Evolutionary conservation across 441 rosid species (phyloP), one percentile per base, ranked within the genome.

Genomic region (Euphorbia schlechtendalii): DNA sequence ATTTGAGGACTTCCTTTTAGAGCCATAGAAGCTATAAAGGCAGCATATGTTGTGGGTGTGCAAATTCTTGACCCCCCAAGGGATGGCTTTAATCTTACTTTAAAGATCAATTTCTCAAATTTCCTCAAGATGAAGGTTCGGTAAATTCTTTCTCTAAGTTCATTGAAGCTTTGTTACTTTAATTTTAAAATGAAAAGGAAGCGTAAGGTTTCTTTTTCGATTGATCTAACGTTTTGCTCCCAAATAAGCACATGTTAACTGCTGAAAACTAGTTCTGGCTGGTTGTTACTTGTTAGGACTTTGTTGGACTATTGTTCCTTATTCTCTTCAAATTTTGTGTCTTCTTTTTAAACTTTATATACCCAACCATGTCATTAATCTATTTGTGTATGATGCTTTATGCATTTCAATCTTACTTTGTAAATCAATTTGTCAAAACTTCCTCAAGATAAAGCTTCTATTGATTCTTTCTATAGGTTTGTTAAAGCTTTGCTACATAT

Each of bases 31-130:
- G 96, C 96, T 48, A 82, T 89, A 64, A 89, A 94, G 81, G 80
- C 88, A 24, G 69, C 94, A 3, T 94, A 91, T 59, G 94, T 88
- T 30, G 81, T 71, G 0, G 79, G 76, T 27, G 88, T 91, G 54
- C 98, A 91, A 74, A 91, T 91, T 61, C 92, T 94, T 63, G 98
- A 94, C 78, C 98, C 98, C 71, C 99, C 98, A 14, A 84, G 89
- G 71, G 96, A 94, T 78, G 99, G 98, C 71, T 91, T 81, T 75
- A 89, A 87, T 77, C 84, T 94, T 70, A 94, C 98, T 21, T 59
- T 94, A 78, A 94, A 89, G 74, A 81, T 94, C 63, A 91, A 91
- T 66, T 83, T 94, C 82, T 84, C 5, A 91, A 94, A 81, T 79
- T 91, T 72, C 96, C 91, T 70, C 81, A 80, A 2, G 78, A 86